These are phyloP conservation scores for Fusarium sp. DNA, from an alignment of 2,329 filamentous ascomycete genomes.

Conservation along the genomic window DNA sequence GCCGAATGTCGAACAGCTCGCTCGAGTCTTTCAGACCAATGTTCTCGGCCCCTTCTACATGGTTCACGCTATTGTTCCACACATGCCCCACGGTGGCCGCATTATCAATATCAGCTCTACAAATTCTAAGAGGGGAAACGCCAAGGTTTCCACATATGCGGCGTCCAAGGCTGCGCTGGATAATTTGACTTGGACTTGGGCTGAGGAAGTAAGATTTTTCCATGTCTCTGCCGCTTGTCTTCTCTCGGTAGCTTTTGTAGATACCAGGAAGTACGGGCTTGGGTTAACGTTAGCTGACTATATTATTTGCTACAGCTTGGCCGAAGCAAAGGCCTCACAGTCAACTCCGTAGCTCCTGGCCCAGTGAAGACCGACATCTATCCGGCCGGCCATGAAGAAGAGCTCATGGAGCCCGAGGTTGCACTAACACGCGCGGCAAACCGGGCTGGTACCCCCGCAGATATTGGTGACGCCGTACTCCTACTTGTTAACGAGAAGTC, in stretches of 20 bases:
- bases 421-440: slow-evolving; percentile 52
- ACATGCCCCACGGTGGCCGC: slow-evolving; percentile 55
- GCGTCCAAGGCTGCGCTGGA: slow-evolving; percentile 55
- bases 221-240: not conserved
- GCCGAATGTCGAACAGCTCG: slow-evolving; percentile 43
- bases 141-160: slow-evolving; percentile 34
- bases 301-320: slow-evolving; percentile 48
- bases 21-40: slow-evolving; percentile 53
- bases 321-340: slow-evolving; percentile 57
- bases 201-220: slow-evolving; percentile 49
- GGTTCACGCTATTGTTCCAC: slow-evolving; percentile 51
- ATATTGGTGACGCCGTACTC: slow-evolving; percentile 58
- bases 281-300: not conserved
- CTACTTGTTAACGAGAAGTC: slow-evolving; percentile 31
- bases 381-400: slow-evolving; percentile 31
- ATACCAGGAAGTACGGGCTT: not conserved
- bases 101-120: slow-evolving; percentile 48
- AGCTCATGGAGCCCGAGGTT: slow-evolving; percentile 40
- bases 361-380: slow-evolving; percentile 55
- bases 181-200: slow-evolving; percentile 52
- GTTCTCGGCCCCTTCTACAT: slow-evolving; percentile 55
- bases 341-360: slow-evolving; percentile 61
- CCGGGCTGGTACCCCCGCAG: slow-evolving; percentile 54
- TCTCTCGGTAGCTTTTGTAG: not conserved
- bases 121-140: slow-evolving; percentile 34